These are phyloP conservation scores for Fragilaria crotonensis DNA, from an alignment of 108 stramenopile genomes.

Conservation along the genomic window DNA sequence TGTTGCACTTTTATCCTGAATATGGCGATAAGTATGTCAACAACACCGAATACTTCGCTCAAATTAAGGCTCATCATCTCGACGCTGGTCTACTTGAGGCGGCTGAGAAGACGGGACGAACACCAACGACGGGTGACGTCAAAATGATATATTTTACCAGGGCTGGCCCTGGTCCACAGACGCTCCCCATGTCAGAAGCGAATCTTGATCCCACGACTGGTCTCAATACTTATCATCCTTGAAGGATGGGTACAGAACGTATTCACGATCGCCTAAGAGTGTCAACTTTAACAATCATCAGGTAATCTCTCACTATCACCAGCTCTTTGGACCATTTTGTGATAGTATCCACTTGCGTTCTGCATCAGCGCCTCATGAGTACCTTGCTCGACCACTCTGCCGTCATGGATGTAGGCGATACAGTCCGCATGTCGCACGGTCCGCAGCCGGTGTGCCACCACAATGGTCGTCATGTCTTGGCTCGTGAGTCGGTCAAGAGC, in stretches of 20 bases:
- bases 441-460: constrained; percentile 79
- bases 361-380: constrained; percentile 73
- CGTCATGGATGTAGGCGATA: constrained; percentile 62
- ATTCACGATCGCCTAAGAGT: no score
- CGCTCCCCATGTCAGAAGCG: constrained; percentile 26
- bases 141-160: constrained; percentile 77
- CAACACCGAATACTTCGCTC: constrained; percentile 27
- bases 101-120: constrained; percentile 56
- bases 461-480: constrained; percentile 30
- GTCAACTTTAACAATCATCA: no score
- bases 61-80: constrained; percentile 30
- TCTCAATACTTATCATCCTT: constrained; percentile 32
- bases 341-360: constrained; percentile 20
- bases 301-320: constrained; percentile 16
- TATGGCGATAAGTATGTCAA: constrained; percentile 42
- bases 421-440: constrained; percentile 73
- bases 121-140: constrained; percentile 56
- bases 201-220: constrained; percentile 46
- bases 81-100: constrained; percentile 42
- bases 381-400: constrained; percentile 64
- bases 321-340: constrained; percentile 31
- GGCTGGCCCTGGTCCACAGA: constrained; percentile 71
- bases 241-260: neutral
- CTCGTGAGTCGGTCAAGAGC: constrained; percentile 52
- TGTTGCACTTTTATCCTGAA: constrained; percentile 65